Percentiles rank a stretch among this genome's conserved stretches.
Evolutionary conservation across 371 early-diverging fungal species (phyloP).

Genomic region (Nematocida sp.): DNA sequence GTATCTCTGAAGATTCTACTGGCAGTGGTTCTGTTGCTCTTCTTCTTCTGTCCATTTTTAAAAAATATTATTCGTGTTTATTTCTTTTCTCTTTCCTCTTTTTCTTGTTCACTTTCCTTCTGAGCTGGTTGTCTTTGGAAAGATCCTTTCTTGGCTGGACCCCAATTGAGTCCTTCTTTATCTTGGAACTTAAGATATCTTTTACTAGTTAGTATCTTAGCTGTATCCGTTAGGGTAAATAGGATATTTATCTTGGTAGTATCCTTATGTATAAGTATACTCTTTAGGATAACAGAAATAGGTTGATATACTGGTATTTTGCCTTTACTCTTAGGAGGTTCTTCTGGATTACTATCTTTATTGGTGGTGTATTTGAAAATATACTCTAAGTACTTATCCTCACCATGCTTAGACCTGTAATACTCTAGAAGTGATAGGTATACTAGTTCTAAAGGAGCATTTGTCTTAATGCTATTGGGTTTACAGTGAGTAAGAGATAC

Average conservation of each 20-base stretch:
- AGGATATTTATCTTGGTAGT: background rate
- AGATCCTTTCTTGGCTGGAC: slow-evolving; percentile 22
- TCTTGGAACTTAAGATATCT: slow-evolving; percentile 46
- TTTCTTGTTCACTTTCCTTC: background rate
- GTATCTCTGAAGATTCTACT: background rate
- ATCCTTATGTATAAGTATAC: background rate
- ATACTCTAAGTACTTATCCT: too few species aligned
- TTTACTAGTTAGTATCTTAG: background rate
- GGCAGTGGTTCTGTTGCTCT: background rate
- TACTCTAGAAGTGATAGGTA: slow-evolving; percentile 66
- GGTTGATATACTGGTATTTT: too few species aligned
- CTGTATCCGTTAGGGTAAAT: background rate
- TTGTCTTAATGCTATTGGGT: slow-evolving; percentile 79
- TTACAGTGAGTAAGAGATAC: slow-evolving; percentile 81
- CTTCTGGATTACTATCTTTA: too few species aligned
- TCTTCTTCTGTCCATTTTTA: slow-evolving; percentile 27
- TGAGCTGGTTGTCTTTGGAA: background rate
- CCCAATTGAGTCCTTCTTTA: slow-evolving; percentile 35
- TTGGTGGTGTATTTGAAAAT: too few species aligned
- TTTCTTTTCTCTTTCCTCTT: background rate
- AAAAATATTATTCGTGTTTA: slow-evolving; percentile 23
- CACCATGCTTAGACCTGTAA: too few species aligned
- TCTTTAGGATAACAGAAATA: background rate
- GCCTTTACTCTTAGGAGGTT: too few species aligned
- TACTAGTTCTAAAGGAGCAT: slow-evolving; percentile 77